A percentile compares a stretch with the other conserved stretches of the same genome.
These are phyloP conservation scores for Spathaspora boniae DNA, from an alignment of 805 yeast genomes.

Conservation along the genomic window DNA sequence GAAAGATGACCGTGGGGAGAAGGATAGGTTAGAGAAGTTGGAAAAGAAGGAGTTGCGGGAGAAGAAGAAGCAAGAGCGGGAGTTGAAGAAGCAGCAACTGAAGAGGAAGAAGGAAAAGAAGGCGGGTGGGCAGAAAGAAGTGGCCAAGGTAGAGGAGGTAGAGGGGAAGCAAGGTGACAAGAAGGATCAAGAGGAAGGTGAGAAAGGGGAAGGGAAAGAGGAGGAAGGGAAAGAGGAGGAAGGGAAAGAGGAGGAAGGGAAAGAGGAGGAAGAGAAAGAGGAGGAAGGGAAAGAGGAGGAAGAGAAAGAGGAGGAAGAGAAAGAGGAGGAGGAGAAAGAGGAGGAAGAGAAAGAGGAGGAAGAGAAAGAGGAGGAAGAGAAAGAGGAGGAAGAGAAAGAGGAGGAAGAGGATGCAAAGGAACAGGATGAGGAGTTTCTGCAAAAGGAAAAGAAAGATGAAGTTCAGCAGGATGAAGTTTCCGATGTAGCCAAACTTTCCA, in stretches of 20 bases:
- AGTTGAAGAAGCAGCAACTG: constrained; percentile 20
- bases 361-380: background rate
- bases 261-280: constrained; percentile 7
- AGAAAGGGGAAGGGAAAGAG: constrained; percentile 18
- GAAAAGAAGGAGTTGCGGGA: constrained; percentile 8
- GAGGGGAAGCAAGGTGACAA: constrained; percentile 5
- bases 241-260: constrained; percentile 11
- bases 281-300: constrained; percentile 10
- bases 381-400: background rate
- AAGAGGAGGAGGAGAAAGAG: constrained; percentile 27
- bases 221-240: constrained; percentile 12
- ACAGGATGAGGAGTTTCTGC: background rate
- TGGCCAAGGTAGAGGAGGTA: constrained; percentile 10
- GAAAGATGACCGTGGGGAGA: constrained; percentile 45
- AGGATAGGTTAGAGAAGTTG: constrained; percentile 8
- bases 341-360: background rate
- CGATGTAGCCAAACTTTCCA: too few relatives aligned
- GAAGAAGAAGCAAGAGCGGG: constrained; percentile 33
- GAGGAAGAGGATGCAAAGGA: background rate
- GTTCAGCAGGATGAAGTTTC: too few relatives aligned
- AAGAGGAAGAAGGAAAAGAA: constrained; percentile 15
- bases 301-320: constrained; percentile 13
- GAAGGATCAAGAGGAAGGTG: constrained; percentile 17
- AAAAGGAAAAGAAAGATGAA: constrained; percentile 1
- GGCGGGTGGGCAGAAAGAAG: constrained; percentile 5